Evolutionary conservation across 2,329 filamentous ascomycete genomes (phyloP).

Genomic region (Berkeleyomyces basicola): DNA sequence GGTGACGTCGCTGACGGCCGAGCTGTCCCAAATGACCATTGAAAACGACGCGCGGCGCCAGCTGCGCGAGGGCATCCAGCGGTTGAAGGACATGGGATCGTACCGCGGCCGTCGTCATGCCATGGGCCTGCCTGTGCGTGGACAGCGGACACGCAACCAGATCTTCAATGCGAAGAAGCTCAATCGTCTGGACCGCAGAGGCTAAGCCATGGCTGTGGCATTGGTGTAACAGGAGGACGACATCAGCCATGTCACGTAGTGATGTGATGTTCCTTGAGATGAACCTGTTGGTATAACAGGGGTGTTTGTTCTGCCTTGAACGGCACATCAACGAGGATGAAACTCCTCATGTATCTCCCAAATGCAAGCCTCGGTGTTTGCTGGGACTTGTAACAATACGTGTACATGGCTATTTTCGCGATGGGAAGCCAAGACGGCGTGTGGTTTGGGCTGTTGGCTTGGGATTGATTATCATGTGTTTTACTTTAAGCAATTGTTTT

Average conservation of each 20-base stretch:
- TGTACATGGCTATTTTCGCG: conserved; percentile 1
- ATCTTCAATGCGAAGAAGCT: conserved; percentile 43
- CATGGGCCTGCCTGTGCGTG: conserved; percentile 78
- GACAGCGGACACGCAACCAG: conserved; percentile 73
- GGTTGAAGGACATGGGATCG: conserved; percentile 77
- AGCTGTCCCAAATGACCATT: conserved; percentile 81
- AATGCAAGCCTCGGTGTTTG: background rate
- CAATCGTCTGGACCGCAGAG: conserved; percentile 37
- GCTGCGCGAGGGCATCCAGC: conserved; percentile 67
- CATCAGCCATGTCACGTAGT: background rate
- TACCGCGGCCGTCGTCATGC: conserved; percentile 84
- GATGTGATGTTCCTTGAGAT: background rate
- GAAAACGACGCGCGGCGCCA: conserved; percentile 72
- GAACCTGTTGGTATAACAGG: background rate
- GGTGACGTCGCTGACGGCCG: conserved; percentile 64
- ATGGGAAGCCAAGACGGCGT: background rate
- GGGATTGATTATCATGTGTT: background rate
- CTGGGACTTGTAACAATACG: conserved; percentile 2
- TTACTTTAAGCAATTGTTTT: conserved; percentile 1
- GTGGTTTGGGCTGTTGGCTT: background rate
- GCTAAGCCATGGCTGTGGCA: conserved; percentile 17
- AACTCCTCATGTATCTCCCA: background rate
- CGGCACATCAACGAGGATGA: background rate
- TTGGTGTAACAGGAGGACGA: background rate
- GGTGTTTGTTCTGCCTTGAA: background rate